A percentile compares a stretch with the other conserved stretches of the same genome.
phyloP scores from a whole-genome alignment of 768 basidiomycete genomes.

The Chalciporus sphaerocephalus region DNA sequence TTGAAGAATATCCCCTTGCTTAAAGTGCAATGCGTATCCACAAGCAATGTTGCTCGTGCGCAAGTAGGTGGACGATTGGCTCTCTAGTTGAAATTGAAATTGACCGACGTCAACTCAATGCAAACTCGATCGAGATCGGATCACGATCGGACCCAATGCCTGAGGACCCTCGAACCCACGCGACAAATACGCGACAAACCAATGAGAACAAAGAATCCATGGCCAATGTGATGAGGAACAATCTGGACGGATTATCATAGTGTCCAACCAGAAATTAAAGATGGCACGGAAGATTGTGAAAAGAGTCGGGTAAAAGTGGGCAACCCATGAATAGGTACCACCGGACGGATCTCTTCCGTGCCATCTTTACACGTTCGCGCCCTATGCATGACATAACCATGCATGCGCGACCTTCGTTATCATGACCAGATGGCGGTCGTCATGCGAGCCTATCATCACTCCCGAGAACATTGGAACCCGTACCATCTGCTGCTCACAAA shows the following conservation, averaged over 20 bases:
- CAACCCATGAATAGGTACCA: neutral
- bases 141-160: too few relatives aligned
- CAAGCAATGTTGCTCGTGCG: neutral
- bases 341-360: slow-evolving; percentile 29
- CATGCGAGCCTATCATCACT: neutral
- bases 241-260: neutral
- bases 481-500: too few relatives aligned
- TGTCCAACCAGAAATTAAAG: neutral
- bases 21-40: too few relatives aligned
- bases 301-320: neutral
- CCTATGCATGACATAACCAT: neutral
- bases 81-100: too few relatives aligned
- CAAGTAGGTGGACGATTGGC: neutral
- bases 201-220: neutral
- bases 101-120: neutral
- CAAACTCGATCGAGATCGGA: neutral
- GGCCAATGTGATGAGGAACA: neutral
- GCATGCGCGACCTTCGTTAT: neutral
- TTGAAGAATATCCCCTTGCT: neutral
- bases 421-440: neutral
- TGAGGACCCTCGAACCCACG: neutral
- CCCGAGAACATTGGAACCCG: too few relatives aligned
- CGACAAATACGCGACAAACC: neutral
- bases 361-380: neutral
- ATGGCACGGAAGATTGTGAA: neutral